Evolutionary conservation across 2,329 filamentous ascomycete species (phyloP), one percentile per base, ranked within the genome.

Genomic region (Allantophomopsis cytisporea): DNA sequence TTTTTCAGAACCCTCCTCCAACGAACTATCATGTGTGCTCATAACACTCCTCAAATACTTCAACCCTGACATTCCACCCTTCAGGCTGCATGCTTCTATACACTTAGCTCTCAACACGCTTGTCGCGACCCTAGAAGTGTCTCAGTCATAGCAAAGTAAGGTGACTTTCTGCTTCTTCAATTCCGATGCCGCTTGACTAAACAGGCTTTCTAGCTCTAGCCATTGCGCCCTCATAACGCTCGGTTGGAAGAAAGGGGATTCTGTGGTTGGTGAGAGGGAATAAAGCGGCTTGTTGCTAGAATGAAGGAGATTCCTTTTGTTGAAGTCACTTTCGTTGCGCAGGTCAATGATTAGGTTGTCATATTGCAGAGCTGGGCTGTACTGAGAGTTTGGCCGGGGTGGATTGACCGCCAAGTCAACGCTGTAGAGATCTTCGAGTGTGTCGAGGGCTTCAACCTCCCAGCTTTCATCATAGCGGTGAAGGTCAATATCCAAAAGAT

Each of bases 391-490:
- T 8, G 11, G 5, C 10, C 23, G 23, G 5, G 23, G 23, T 28
- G 23, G 23, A 12, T 28, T 28, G 3, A 28, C 23, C 3, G 23
- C 23, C 8, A 28, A 28, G 23, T 28, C 23, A 28, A 28, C 10
- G 11, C 23, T 28, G 11, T 28, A 28, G 23, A 28, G 23, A 28
- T 28, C 23, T 28, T 28, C 23, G 23, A 28, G 23, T 8, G 23
- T 28, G 8, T 28, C 23, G 8, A 28, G 23, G 10, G 32, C n/a
- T 11, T 36, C 36, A 4, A 43, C 18, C 20, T 73, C 69, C 70
- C 71, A 74, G 28, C 60, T 60, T 46, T 71, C 66, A 40, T 74
- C 69, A 43, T 74, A 74, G 8, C 64, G 65, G 50, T 73, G 64
- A 5, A 65, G 56, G 42, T 74, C 70, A 15, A 72, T 66, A 4